A percentile compares a stretch with the other conserved stretches of the same genome.
Conservation (phyloP, 176 grass and related monocot genomes). For the Triticum aestivum region DNA sequence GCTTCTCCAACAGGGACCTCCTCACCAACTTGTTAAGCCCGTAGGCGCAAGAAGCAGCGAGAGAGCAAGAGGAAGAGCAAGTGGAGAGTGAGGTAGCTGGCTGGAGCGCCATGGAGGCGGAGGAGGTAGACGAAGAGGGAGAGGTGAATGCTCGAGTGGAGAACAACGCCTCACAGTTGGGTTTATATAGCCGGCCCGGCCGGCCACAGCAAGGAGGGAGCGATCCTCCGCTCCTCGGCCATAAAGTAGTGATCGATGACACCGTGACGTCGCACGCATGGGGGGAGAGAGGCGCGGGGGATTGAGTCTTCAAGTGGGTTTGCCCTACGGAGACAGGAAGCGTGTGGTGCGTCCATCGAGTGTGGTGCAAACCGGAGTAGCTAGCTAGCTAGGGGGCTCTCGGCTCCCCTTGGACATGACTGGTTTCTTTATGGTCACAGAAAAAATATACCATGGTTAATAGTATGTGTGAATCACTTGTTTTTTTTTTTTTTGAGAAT, state of each 20-base stretch:
- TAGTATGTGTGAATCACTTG: no score
- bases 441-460: neutral
- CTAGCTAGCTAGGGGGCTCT: neutral
- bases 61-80: neutral
- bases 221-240: no score
- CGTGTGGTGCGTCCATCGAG: constrained; percentile 16
- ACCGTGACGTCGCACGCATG: neutral
- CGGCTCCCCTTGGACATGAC: neutral
- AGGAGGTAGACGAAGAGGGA: neutral
- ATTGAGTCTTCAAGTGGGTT: constrained; percentile 61
- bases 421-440: constrained; percentile 5
- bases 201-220: neutral
- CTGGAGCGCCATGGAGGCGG: neutral
- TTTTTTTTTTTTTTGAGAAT: no score
- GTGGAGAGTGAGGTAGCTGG: neutral
- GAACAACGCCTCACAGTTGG: neutral
- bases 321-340: constrained; percentile 20
- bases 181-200: constrained; percentile 50
- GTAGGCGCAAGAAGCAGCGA: neutral
- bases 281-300: neutral
- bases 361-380: constrained; percentile 19
- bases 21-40: constrained; percentile 41
- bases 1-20: constrained; percentile 93
- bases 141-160: neutral
- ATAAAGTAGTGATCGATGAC: neutral